A percentile compares a stretch with the other conserved stretches of the same genome.
Conservation (phyloP, 192 early-diverging fungal species). For the Rhizophagus prolifer region DNA sequence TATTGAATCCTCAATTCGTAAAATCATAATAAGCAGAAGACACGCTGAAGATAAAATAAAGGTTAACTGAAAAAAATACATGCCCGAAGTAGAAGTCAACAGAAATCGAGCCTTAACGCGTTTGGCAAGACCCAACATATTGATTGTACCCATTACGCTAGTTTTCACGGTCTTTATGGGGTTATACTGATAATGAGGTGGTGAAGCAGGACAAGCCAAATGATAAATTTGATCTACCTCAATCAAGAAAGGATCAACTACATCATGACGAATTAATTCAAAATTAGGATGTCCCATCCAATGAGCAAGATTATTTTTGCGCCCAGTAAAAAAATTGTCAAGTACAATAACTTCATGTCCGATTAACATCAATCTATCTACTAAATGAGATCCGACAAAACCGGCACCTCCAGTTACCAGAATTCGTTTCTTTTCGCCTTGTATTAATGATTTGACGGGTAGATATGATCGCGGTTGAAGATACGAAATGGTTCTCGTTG, state of each 20-base stretch:
- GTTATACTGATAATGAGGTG: slow-evolving; percentile 86
- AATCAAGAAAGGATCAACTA: slow-evolving; percentile 79
- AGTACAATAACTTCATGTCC: slow-evolving; percentile 78
- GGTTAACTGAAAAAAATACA: slow-evolving; percentile 20
- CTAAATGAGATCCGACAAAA: slow-evolving; percentile 82
- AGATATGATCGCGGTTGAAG: slow-evolving; percentile 49
- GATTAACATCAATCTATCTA: slow-evolving; percentile 79
- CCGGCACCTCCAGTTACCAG: slow-evolving; percentile 87
- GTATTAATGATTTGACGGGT: slow-evolving; percentile 55
- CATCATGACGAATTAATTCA: slow-evolving; percentile 78
- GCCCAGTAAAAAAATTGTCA: slow-evolving; percentile 84
- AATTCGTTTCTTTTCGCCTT: slow-evolving; percentile 63
- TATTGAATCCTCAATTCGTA: neutral
- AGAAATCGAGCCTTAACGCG: slow-evolving; percentile 76
- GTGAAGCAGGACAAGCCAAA: slow-evolving; percentile 84
- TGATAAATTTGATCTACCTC: slow-evolving; percentile 87
- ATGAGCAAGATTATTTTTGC: slow-evolving; percentile 73
- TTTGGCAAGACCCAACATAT: slow-evolving; percentile 84
- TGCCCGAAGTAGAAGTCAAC: slow-evolving; percentile 77
- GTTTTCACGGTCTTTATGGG: slow-evolving; percentile 87
- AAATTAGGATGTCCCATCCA: slow-evolving; percentile 85
- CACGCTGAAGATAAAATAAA: neutral
- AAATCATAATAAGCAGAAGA: neutral
- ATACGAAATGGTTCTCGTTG: slow-evolving; percentile 45
- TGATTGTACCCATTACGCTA: slow-evolving; percentile 79